Evolutionary conservation across 495 filamentous ascomycete species (phyloP), one percentile per base, ranked within the genome.

Genomic region (Achaetomiella virescens): DNA sequence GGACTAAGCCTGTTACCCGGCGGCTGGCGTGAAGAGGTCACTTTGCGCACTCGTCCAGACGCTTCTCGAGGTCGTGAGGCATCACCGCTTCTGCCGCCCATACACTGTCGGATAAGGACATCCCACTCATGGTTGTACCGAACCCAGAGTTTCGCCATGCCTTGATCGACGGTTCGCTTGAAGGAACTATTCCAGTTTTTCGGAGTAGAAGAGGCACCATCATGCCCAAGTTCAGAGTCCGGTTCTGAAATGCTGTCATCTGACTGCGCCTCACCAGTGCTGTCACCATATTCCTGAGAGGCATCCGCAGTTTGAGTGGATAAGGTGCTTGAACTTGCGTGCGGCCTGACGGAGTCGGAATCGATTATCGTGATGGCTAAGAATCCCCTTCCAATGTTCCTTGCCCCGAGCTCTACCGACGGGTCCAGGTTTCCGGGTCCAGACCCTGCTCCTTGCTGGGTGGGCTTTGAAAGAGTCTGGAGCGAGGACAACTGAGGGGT

Each of bases 221-320:
- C 57, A 1, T 49, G 29, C 5, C 56, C 63, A 7, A 55, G 35
- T 59, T 55, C 61, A 6, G 55, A 42, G 15, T 66, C 66, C 10
- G 59, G 59, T 11, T 69, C 66, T 6, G 66, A 69, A 33, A 66
- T 0, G 27, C 57, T 68, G 37, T 62, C 64, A 11, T 68, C 61
- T 0, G 66, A 64, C 33, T 57, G 27, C 1, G 10, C 9, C 4
- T 69, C 66, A 17, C 63, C 58, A 1, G 55, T 42, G 49, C 63
- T 66, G 21, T 63, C 58, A 17, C 60, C 56, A 12, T 45, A 17
- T 7, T 36, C 45, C 20, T 17, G 47, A 3, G 44, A 55, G 6
- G 42, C 20, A 3, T 60, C 58, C 29, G 33, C 27, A 0, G 61
- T 50, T n/a, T 36, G 52, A 1, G 49, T 45, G 1, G 61, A 64